Conservation (phyloP, 495 filamentous ascomycete genomes). For the Neurospora pannonica region DNA sequence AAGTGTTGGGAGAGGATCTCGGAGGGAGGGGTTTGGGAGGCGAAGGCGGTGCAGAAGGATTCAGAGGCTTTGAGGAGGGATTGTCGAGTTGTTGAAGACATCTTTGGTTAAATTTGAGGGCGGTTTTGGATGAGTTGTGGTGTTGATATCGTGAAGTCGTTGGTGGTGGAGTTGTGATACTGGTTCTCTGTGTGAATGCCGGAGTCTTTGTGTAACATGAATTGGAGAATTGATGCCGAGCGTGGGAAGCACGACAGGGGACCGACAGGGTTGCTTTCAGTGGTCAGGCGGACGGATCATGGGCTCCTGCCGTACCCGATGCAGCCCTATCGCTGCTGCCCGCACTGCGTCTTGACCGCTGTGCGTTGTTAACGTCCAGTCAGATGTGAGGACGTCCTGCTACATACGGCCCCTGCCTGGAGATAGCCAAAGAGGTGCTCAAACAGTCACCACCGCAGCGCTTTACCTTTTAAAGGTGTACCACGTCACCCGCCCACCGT, state of each 20-base stretch:
- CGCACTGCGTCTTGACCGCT: background rate
- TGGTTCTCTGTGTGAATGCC: background rate
- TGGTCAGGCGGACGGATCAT: background rate
- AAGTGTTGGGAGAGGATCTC: slow-evolving; percentile 40
- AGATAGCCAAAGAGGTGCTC: background rate
- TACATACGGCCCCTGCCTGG: background rate
- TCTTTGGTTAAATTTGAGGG: background rate
- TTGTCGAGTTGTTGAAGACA: slow-evolving; percentile 7
- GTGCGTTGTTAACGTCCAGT: background rate
- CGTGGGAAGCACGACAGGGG: background rate
- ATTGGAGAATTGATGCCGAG: background rate
- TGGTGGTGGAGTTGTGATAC: background rate
- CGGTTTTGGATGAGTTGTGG: background rate
- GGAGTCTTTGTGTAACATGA: background rate
- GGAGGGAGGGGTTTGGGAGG: slow-evolving; percentile 18
- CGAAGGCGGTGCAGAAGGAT: slow-evolving; percentile 40
- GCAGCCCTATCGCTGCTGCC: background rate
- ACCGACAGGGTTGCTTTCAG: background rate
- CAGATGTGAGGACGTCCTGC: background rate
- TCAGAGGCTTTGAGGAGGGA: slow-evolving; percentile 34
- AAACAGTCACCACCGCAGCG: background rate
- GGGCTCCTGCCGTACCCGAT: background rate
- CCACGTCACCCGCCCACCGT: background rate
- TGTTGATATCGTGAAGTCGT: background rate
- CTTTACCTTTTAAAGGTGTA: background rate